Base-by-base conservation (phyloP, 495 filamentous ascomycete genomes). In the Sabuloglossum arenarium region DNA sequence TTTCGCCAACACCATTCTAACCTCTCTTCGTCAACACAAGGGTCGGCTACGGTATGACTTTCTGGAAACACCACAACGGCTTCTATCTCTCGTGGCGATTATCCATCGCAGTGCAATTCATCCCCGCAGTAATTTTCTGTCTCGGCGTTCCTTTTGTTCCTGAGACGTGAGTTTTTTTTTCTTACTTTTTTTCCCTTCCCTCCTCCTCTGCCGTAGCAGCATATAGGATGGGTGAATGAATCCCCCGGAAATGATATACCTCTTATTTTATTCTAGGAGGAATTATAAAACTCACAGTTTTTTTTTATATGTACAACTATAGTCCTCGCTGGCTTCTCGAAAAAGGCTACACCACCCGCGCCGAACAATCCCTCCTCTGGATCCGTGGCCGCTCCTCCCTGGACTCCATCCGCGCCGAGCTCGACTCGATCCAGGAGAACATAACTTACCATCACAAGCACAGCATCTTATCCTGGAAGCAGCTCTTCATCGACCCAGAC, bases 111-210 rank as follows among this genome's bases (percentile, higher is more conserved):
- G 47, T 72, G 1, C 70, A 71, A 16, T 66, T 72, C 37, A 61
- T 75, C 6, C 74, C 74, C 0, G 71, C 68, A 29, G 34, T 67
- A 10, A 52, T 75, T 42, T 75, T 77, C 52, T 59, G 67, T 10
- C 19, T 62, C 6, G 71, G 71, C 3, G 62, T 77, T 6, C 73
- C 71, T 0, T 74, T 75, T 55, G 65, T 72, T 54, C 69, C 71
- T 11, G 74, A 77, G 55, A 71, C 73, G 69, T 70, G 71, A 3
- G 45, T 49, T 3, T 16, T 16, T 16, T 16, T 16, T 16, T 16
- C 34, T 16, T 16, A 39, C 34, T 16, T 27, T 24, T 60, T 3
- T 43, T 1, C 46, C 24, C 51, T 19, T 8, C 27, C 30, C 23
- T 51, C 11, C 21, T 46, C 4, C n/a, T 12, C 27, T 9, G 23